Percentiles rank a stretch among this genome's conserved stretches.
Evolutionary conservation across 352 stramenopile species (phyloP).

Genomic region (Phytophthora idaei): DNA sequence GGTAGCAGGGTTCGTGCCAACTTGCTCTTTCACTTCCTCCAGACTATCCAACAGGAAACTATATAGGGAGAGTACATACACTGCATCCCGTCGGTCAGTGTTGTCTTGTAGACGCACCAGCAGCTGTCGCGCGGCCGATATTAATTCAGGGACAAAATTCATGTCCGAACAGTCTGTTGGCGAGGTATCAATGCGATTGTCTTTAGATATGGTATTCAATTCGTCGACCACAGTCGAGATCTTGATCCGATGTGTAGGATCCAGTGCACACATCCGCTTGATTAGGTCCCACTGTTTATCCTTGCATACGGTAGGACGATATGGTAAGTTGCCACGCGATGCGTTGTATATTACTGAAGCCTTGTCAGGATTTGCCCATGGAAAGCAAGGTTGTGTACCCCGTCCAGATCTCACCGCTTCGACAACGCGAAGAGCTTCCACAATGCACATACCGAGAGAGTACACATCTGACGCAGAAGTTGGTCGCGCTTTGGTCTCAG

Average conservation of each 20-base stretch:
- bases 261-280: slow-evolving; percentile 6
- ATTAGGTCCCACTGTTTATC: slow-evolving; percentile 8
- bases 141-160: not conserved
- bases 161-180: too few species aligned
- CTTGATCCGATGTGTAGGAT: slow-evolving; percentile 6
- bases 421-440: slow-evolving; percentile 13
- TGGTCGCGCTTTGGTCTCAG: too few species aligned
- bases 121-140: not conserved
- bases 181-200: too few species aligned
- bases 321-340: not conserved
- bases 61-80: too few species aligned
- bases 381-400: not conserved
- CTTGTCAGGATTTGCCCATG: not conserved
- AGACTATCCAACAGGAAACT: too few species aligned
- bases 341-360: not conserved
- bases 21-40: too few species aligned
- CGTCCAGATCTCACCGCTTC: not conserved
- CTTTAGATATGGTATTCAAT: too few species aligned
- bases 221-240: slow-evolving; percentile 11
- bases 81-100: too few species aligned
- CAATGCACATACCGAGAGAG: too few species aligned
- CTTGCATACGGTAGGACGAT: not conserved
- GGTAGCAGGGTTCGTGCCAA: too few species aligned
- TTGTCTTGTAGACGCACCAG: too few species aligned
- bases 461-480: too few species aligned